Evolutionary conservation across 371 early-diverging fungal species (phyloP), one percentile per base, ranked within the genome.

Genomic region (Mortierella sp.): DNA sequence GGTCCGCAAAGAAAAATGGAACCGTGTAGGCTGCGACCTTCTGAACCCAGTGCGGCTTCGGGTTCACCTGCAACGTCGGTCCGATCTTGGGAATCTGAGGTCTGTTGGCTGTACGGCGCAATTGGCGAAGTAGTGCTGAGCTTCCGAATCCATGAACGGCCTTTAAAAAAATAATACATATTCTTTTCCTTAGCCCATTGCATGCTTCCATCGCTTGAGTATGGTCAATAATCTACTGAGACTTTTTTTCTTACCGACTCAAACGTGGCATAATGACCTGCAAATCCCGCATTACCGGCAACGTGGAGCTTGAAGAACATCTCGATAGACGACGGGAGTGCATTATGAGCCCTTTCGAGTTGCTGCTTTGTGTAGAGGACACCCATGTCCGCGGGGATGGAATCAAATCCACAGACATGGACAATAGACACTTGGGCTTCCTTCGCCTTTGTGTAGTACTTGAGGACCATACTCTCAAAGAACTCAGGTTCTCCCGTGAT

Each of bases 341-440:
- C 82, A 24, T 78, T 64, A n/a, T 72, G 63, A 7, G 64, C 54
- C 24, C 49, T 58, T 23, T 82, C 70, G 51, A 85, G 80, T 11
- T 83, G 79, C 14, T 73, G 80, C 51, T 87, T 88, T 7, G 86
- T 80, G 66, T 71, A 87, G 2, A 89, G 70, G 15, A 88, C 83
- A 24, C 89, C 90, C 72, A 89, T 70, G 63, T 90, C 90, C 2
- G 84, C 76, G 19, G 90, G 87, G 19, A 89, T 82, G 80, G 86
- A 67, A 80, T 97, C 97, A 79, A 96, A 96, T 8, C 97, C 98
- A 82, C 95, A 95, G 14, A 88, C 86, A 55, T 93, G 92, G 14
- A 96, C 90, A 64, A 97, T 88, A 17, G 86, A 79, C 0, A 92
- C 86, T 39, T 84, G 79, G 12, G 86, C 88, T 47, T 80, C 80